Conservation (phyloP, 2,329 filamentous ascomycete species). For the Fusarium coicis region DNA sequence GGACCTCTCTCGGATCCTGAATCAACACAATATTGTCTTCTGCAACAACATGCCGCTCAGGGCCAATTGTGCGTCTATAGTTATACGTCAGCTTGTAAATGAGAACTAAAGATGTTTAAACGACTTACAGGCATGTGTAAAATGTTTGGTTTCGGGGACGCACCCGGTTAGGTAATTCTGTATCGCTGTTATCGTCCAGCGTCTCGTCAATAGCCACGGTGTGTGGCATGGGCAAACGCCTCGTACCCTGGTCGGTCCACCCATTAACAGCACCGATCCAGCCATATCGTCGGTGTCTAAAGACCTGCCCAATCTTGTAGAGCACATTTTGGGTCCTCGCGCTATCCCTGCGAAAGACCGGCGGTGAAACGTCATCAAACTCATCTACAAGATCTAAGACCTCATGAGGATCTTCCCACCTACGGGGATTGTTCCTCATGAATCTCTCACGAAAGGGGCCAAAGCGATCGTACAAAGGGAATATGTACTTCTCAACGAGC, state of each 20-base stretch:
- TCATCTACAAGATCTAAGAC: slow-evolving; percentile 53
- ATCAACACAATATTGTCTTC: slow-evolving; percentile 83
- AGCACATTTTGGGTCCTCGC: slow-evolving; percentile 40
- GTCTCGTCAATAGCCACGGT: slow-evolving; percentile 43
- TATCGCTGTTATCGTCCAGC: slow-evolving; percentile 43
- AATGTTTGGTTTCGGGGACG: slow-evolving; percentile 68
- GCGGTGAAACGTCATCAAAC: slow-evolving; percentile 56
- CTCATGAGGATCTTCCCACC: slow-evolving; percentile 47
- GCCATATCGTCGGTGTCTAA: slow-evolving; percentile 81
- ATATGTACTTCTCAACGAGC: slow-evolving; percentile 73
- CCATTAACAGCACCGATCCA: slow-evolving; percentile 87
- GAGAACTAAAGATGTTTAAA: neutral
- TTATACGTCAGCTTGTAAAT: slow-evolving; percentile 11
- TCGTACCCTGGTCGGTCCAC: slow-evolving; percentile 72
- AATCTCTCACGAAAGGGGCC: slow-evolving; percentile 45
- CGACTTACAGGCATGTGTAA: slow-evolving; percentile 79
- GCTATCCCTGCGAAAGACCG: slow-evolving; percentile 47
- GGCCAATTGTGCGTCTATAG: slow-evolving; percentile 47
- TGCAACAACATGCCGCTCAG: slow-evolving; percentile 54
- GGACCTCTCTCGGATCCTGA: slow-evolving; percentile 57
- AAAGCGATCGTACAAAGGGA: slow-evolving; percentile 68
- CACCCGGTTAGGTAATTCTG: slow-evolving; percentile 42
- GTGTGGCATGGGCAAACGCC: slow-evolving; percentile 43
- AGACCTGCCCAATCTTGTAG: slow-evolving; percentile 83
- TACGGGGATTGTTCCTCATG: slow-evolving; percentile 41